Conservation (phyloP, 73 alveolate species). For the Paramecium octaurelia region DNA sequence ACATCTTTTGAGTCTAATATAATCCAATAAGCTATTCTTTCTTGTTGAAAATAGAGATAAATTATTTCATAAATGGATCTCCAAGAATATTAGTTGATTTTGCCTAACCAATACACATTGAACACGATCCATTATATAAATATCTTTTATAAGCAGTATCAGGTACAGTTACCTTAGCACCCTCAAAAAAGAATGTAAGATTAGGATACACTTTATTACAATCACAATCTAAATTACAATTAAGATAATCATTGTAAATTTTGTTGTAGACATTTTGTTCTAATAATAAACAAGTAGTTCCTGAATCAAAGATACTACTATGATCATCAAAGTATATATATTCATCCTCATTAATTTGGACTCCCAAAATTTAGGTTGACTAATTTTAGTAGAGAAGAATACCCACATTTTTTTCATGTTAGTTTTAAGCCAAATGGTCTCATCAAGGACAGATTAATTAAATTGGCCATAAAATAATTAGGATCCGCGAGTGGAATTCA, state of each 20-base stretch:
- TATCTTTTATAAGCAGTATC: background rate
- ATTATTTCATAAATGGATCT: background rate
- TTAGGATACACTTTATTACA: background rate
- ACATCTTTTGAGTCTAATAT: background rate
- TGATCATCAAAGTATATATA: background rate
- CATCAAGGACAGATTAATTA: background rate
- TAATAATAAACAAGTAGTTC: slow-evolving; percentile 15
- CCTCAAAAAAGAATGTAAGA: slow-evolving; percentile 9
- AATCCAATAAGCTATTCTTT: background rate
- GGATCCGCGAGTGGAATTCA: background rate
- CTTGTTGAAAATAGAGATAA: slow-evolving; percentile 17
- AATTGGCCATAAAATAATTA: background rate
- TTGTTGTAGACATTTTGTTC: background rate
- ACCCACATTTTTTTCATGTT: background rate
- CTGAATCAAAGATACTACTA: slow-evolving; percentile 26
- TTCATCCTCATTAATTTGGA: background rate
- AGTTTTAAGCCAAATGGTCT: background rate
- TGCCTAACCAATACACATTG: background rate
- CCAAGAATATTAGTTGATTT: background rate
- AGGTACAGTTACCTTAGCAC: slow-evolving; percentile 28
- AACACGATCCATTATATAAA: background rate
- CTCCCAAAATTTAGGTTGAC: background rate
- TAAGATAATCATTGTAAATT: background rate
- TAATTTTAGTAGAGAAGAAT: background rate
- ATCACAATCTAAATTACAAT: background rate